Conservation (phyloP, 2,329 filamentous ascomycete genomes). For the Botryosphaeria dothidea region DNA sequence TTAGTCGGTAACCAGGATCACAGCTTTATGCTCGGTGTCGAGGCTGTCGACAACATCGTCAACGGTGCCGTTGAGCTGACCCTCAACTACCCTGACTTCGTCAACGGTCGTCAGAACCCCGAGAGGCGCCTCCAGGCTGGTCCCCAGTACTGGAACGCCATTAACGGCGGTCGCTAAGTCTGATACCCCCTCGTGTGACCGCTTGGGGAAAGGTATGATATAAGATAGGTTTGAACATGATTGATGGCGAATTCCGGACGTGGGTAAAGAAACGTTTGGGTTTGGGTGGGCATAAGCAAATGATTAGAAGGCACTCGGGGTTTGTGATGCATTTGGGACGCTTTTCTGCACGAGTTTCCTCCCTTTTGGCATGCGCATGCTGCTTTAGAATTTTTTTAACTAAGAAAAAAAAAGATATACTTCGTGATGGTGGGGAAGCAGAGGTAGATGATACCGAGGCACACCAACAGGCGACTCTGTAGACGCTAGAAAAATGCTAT, state of each 20-base stretch:
- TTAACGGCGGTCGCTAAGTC: constrained; percentile 13
- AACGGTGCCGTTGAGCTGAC: constrained; percentile 89
- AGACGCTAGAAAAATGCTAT: constrained; percentile 15
- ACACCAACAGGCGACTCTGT: constrained; percentile 1
- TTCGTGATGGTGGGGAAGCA: not conserved
- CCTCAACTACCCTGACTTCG: constrained; percentile 95
- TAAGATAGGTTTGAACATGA: constrained; percentile 5
- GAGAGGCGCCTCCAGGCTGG: constrained; percentile 65
- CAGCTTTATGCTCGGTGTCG: constrained; percentile 88
- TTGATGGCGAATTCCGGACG: constrained; percentile 13
- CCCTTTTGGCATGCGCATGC: constrained; percentile 15
- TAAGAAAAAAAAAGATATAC: constrained; percentile 13
- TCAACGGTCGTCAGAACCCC: constrained; percentile 74
- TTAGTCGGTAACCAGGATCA: too few species aligned
- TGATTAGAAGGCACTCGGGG: constrained; percentile 11
- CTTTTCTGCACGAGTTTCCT: constrained; percentile 11
- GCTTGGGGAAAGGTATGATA: not conserved
- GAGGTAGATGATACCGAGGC: constrained; percentile 5
- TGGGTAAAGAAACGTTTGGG: constrained; percentile 11
- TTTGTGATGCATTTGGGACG: constrained; percentile 17
- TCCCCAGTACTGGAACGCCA: constrained; percentile 54
- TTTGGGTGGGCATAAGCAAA: constrained; percentile 14
- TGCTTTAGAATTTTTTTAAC: constrained; percentile 16
- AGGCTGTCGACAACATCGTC: constrained; percentile 87
- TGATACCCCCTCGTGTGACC: constrained; percentile 16